These are phyloP conservation scores for Candida loeiensis DNA, from an alignment of 805 yeast species.

Conservation along the genomic window DNA sequence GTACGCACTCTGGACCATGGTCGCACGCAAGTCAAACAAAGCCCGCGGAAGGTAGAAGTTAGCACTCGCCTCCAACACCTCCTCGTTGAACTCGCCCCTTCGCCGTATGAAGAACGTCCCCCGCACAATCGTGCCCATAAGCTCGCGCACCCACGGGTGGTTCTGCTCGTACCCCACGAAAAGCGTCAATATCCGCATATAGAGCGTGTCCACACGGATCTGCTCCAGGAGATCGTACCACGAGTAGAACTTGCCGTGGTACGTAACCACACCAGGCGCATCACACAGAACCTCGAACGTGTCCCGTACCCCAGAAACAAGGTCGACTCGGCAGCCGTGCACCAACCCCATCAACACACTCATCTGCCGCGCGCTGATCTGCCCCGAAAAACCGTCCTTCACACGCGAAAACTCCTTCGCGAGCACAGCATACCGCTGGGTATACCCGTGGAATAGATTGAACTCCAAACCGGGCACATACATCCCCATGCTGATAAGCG, in stretches of 20 bases:
- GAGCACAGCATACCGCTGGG: conserved; percentile 23
- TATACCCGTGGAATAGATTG: conserved; percentile 34
- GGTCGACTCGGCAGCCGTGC: conserved; percentile 11
- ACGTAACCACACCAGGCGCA: not conserved
- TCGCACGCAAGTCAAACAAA: conserved; percentile 22
- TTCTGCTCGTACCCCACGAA: conserved; percentile 18
- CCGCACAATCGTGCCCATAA: conserved; percentile 15
- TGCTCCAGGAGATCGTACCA: conserved; percentile 25
- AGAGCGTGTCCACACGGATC: conserved; percentile 20
- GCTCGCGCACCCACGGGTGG: conserved; percentile 20
- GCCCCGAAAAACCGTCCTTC: not conserved
- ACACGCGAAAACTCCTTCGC: conserved; percentile 20
- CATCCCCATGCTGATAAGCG: conserved; percentile 27
- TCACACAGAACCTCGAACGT: not conserved
- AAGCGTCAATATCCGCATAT: conserved; percentile 22
- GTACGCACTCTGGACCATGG: conserved; percentile 24
- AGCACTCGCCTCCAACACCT: not conserved
- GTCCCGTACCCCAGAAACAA: not conserved
- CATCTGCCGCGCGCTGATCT: not conserved
- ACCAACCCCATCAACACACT: not conserved
- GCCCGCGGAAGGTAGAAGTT: conserved; percentile 18
- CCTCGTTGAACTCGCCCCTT: not conserved
- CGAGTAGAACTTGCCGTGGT: conserved; percentile 15
- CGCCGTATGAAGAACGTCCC: conserved; percentile 17
- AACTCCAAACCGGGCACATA: conserved; percentile 20